Evolutionary conservation across 179 eudicot species (phyloP).

Genomic region (Beta lomatogona): DNA sequence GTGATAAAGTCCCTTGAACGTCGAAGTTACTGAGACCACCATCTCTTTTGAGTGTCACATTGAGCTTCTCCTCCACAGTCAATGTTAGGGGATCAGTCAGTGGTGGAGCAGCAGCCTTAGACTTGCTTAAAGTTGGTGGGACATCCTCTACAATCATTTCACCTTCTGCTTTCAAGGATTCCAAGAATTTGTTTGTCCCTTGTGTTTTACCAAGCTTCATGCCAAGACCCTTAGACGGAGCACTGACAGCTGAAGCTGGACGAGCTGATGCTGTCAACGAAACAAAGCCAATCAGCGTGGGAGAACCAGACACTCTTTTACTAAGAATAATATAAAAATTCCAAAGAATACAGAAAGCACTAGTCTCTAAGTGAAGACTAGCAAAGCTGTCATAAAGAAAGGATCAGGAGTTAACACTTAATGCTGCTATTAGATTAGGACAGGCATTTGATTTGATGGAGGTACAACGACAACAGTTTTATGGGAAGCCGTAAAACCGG

Average conservation of each 20-base stretch:
- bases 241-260: conserved; percentile 73
- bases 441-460: not conserved
- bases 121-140: conserved; percentile 58
- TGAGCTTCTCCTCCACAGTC: conserved; percentile 89
- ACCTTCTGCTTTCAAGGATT: conserved; percentile 98
- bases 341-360: not conserved
- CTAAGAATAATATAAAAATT: not conserved
- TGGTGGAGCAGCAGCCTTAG: conserved; percentile 83
- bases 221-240: conserved; percentile 90
- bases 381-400: not conserved
- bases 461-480: not conserved
- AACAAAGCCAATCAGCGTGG: conserved; percentile 11
- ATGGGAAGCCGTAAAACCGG: not conserved
- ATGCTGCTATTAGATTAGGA: not conserved
- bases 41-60: conserved; percentile 79
- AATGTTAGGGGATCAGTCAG: conserved; percentile 92
- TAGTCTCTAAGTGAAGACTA: not conserved
- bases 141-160: conserved; percentile 94
- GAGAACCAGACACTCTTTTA: not conserved
- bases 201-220: conserved; percentile 95
- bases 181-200: conserved; percentile 83
- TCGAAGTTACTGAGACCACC: conserved; percentile 91
- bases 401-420: not conserved
- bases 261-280: conserved; percentile 57
- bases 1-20: conserved; percentile 90